These are phyloP conservation scores for Ustilago xerochloae DNA, from an alignment of 1,284 basidiomycete species.

Conservation along the genomic window DNA sequence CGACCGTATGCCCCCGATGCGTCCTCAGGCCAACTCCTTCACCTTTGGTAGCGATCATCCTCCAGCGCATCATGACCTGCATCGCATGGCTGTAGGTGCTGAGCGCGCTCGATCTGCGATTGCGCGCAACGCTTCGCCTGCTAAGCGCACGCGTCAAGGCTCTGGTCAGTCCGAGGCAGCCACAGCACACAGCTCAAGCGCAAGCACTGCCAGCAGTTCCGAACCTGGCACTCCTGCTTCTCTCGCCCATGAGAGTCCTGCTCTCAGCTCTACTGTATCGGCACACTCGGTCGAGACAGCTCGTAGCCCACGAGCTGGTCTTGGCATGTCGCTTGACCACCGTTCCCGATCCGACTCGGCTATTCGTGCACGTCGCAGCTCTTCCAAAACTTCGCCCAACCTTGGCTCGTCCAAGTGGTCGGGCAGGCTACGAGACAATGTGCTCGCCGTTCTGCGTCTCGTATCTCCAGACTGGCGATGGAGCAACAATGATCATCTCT, in stretches of 20 bases:
- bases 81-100: conserved; percentile 49
- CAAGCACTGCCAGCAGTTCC: conserved; percentile 54
- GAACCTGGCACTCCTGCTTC: conserved; percentile 61
- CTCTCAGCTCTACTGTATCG: conserved; percentile 32
- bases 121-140: conserved; percentile 7
- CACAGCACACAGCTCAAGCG: conserved; percentile 42
- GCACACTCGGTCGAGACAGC: conserved; percentile 30
- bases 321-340: conserved; percentile 34
- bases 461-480: conserved; percentile 56
- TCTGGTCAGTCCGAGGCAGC: conserved; percentile 27
- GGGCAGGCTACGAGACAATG: conserved; percentile 40
- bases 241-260: conserved; percentile 22
- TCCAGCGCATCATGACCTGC: conserved; percentile 32
- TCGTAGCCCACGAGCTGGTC: conserved; percentile 25
- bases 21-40: conserved; percentile 41
- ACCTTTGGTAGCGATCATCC: conserved; percentile 35
- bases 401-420: conserved; percentile 35
- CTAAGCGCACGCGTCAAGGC: conserved; percentile 36
- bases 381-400: conserved; percentile 32
- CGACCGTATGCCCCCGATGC: conserved; percentile 27
- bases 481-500: conserved; percentile 52
- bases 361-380: conserved; percentile 22
- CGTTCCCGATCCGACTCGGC: conserved; percentile 42
- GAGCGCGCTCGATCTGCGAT: conserved; percentile 30
- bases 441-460: conserved; percentile 49